Evolutionary conservation across 345 rosid species (phyloP).

Genomic region (Euphorbia pulcherrima): DNA sequence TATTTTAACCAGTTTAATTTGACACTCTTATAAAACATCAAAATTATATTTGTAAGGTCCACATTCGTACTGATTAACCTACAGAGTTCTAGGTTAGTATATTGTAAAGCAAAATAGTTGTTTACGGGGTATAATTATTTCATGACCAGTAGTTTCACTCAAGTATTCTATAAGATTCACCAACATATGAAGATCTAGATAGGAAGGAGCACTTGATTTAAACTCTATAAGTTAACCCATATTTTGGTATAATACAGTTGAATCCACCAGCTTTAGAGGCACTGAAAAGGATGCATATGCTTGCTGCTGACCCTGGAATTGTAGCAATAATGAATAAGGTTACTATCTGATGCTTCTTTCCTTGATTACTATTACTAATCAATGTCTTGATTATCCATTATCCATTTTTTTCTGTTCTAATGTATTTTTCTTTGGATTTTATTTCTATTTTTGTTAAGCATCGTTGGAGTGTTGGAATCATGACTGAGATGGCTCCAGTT

Average conservation of each 20-base stretch:
- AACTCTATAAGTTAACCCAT: not conserved
- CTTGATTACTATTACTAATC: not conserved
- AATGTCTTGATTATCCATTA: not conserved
- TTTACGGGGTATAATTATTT: not conserved
- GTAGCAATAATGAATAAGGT: conserved; percentile 91
- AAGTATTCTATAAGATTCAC: not conserved
- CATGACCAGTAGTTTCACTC: not conserved
- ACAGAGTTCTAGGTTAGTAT: not conserved
- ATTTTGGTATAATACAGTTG: conserved; percentile 38
- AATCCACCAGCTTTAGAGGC: conserved; percentile 86
- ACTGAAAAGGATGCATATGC: conserved; percentile 88
- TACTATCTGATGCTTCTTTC: not conserved
- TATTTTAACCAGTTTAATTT: not conserved
- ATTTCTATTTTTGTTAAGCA: conserved; percentile 38
- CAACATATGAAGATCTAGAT: not conserved
- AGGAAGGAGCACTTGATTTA: not conserved
- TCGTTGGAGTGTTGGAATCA: conserved; percentile 76
- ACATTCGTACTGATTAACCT: not conserved
- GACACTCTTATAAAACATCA: not conserved
- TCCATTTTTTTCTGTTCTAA: conserved; percentile 1
- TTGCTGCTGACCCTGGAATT: conserved; percentile 95
- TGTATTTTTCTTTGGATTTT: conserved; percentile 14
- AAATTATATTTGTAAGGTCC: not conserved
- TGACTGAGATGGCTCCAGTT: conserved; percentile 97
- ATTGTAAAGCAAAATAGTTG: not conserved